Conservation (phyloP, 1,139 yeast genomes). For the Torulaspora pretoriensis region DNA sequence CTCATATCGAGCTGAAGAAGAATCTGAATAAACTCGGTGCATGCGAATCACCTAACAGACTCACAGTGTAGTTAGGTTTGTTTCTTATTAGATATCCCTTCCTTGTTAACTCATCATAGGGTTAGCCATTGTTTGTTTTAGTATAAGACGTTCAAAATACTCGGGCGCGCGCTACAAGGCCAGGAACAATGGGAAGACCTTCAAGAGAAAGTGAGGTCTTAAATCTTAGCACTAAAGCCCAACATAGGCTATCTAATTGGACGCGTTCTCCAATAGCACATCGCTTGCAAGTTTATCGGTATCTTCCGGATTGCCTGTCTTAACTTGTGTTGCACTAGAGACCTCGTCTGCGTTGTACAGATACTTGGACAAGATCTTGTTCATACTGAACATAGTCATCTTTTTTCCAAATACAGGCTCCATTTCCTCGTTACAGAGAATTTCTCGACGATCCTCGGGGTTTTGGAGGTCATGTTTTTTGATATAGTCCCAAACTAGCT, state of each 20-base stretch:
- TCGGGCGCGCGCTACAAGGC: slow-evolving; percentile 3
- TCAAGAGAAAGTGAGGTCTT: neutral
- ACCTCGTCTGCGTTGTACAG: slow-evolving; percentile 32
- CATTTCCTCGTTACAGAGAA: slow-evolving; percentile 64
- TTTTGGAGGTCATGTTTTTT: slow-evolving; percentile 62
- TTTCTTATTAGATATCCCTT: neutral
- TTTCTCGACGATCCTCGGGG: slow-evolving; percentile 62
- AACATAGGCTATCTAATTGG: neutral
- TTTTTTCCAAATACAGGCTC: slow-evolving; percentile 55
- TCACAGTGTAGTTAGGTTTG: neutral
- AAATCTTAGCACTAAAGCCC: neutral
- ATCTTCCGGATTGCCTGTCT: neutral
- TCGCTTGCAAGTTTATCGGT: neutral
- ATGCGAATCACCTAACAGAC: neutral
- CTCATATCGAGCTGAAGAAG: slow-evolving; percentile 11
- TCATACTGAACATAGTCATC: slow-evolving; percentile 65
- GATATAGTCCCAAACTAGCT: slow-evolving; percentile 69
- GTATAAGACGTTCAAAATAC: slow-evolving; percentile 3
- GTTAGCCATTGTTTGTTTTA: slow-evolving; percentile 1
- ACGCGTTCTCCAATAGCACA: neutral
- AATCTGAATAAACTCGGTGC: slow-evolving; percentile 12
- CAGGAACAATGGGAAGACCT: neutral
- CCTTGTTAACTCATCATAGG: neutral
- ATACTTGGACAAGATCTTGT: slow-evolving; percentile 55
- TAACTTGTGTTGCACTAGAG: neutral